Evolutionary conservation across 2,329 filamentous ascomycete species (phyloP), one percentile per base, ranked within the genome.

Genomic region (Anisogramma anomala): DNA sequence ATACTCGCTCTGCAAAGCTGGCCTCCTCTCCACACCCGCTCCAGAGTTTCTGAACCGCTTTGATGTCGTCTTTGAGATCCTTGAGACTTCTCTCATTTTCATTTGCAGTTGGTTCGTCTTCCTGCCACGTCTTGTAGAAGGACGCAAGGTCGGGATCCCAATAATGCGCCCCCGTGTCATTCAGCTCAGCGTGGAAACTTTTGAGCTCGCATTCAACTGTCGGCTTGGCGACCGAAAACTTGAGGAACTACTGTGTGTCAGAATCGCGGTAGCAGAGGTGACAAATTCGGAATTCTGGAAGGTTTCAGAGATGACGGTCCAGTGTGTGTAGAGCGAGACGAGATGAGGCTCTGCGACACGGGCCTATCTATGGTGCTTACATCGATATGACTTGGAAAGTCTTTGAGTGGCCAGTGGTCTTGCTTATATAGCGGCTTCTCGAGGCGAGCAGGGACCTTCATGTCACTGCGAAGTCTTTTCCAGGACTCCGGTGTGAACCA

Each of bases 201-300:
- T 45, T 47, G 2, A 70, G 49, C 18, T 64, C 63, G 1, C 42
- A 32, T 0, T 62, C 53, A 8, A 75, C 62, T 0, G 56, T 55
- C 0, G 59, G 56, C 10, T 66, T 55, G 0, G 74, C 69, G 2
- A 77, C 61, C 0, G 56, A 47, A 14, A 77, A 80, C 47, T 72
- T 77, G 6, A 85, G 60, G 27, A n/a, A n/a, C n/a, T n/a, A n/a
- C n/a, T n/a, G n/a, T n/a, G n/a, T n/a, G n/a, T n/a, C n/a, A n/a
- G n/a, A n/a, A n/a, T n/a, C n/a, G n/a, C n/a, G n/a, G n/a, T n/a
- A n/a, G n/a, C n/a, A n/a, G n/a, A n/a, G n/a, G n/a, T n/a, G n/a
- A n/a, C n/a, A n/a, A n/a, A n/a, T n/a, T n/a, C n/a, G n/a, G n/a
- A n/a, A n/a, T n/a, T n/a, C n/a, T n/a, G n/a, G n/a, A n/a, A n/a